Conservation (phyloP, 2,329 filamentous ascomycete genomes). For the Colletotrichum sansevieriae region DNA sequence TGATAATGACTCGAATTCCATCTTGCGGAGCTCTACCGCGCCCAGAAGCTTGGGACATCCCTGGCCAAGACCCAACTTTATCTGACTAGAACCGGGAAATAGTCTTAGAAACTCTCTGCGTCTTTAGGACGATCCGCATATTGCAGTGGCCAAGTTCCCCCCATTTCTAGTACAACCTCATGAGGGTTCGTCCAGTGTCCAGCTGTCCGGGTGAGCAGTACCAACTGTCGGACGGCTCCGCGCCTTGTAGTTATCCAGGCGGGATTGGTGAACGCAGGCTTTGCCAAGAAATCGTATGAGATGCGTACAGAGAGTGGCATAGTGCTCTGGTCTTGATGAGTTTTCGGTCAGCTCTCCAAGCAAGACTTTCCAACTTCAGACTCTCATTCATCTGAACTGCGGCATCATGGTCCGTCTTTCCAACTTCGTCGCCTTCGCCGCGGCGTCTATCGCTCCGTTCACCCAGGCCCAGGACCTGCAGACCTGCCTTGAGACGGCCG, state of each 20-base stretch:
- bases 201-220: background rate
- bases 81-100: constrained; percentile 14
- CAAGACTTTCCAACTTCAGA: constrained; percentile 18
- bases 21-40: background rate
- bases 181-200: no score
- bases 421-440: constrained; percentile 23
- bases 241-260: background rate
- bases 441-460: constrained; percentile 6
- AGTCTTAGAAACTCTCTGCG: constrained; percentile 3
- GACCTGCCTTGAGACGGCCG: constrained; percentile 37
- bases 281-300: constrained; percentile 18
- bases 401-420: constrained; percentile 27
- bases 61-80: constrained; percentile 10
- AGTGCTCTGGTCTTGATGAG: background rate
- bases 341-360: background rate
- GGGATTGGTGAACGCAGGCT: background rate
- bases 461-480: constrained; percentile 25
- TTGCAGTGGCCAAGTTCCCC: background rate
- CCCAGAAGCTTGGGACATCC: constrained; percentile 19
- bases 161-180: background rate
- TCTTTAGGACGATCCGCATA: background rate
- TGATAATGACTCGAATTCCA: constrained; percentile 18
- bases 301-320: constrained; percentile 5
- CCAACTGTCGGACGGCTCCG: constrained; percentile 9
- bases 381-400: constrained; percentile 6